These are phyloP conservation scores for Glycine tomentella DNA, from an alignment of 306 rosid species.

Conservation along the genomic window DNA sequence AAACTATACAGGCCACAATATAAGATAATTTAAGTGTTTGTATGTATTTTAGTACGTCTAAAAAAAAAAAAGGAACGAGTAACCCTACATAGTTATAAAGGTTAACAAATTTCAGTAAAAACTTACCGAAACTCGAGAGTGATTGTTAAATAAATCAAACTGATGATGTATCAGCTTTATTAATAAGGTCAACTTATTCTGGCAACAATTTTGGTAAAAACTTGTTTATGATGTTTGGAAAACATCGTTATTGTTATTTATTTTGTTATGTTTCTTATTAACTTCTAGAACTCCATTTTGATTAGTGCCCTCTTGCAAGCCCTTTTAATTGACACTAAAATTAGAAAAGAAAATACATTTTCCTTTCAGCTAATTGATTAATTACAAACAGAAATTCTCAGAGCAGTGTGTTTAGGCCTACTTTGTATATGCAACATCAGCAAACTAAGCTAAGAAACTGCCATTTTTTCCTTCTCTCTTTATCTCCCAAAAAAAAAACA, in stretches of 20 bases:
- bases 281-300: slow-evolving; percentile 3
- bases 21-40: not conserved
- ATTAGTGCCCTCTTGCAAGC: not conserved
- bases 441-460: slow-evolving; percentile 43
- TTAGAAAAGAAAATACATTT: slow-evolving; percentile 26
- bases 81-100: not conserved
- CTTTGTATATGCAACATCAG: slow-evolving; percentile 29
- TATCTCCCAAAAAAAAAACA: slow-evolving; percentile 18
- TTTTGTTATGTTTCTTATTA: not conserved
- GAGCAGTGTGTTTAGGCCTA: slow-evolving; percentile 11
- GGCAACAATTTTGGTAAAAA: not conserved
- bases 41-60: not conserved
- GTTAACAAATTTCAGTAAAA: not conserved
- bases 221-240: not conserved
- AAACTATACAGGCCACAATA: not conserved
- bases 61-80: not conserved
- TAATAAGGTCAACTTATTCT: not conserved
- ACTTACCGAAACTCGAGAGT: not conserved
- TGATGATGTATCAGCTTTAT: not conserved
- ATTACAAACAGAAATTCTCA: slow-evolving; percentile 32
- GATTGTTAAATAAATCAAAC: not conserved
- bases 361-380: not conserved
- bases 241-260: not conserved
- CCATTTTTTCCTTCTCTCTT: slow-evolving; percentile 27
- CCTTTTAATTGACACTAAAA: slow-evolving; percentile 18